Evolutionary conservation across 1,284 basidiomycete genomes (phyloP).

Genomic region (Anthracocystis panici-leucophaei): DNA sequence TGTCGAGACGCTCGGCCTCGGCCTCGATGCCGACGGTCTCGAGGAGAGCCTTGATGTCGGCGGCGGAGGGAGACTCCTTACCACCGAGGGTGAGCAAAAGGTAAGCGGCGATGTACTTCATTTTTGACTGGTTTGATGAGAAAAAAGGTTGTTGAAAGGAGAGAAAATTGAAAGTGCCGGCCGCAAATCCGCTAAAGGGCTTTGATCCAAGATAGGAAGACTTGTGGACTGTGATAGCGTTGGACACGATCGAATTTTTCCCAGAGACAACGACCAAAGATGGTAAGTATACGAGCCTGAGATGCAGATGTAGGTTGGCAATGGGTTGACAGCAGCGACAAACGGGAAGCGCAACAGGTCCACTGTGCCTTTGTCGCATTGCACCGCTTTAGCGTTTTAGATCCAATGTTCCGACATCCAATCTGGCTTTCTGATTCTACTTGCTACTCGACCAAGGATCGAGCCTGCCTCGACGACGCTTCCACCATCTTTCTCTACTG

Average conservation of each 20-base stretch:
- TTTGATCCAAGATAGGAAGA: slow-evolving; percentile 78
- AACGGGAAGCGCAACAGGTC: neutral
- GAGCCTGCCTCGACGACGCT: too few relatives aligned
- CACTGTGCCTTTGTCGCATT: neutral
- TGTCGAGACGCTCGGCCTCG: slow-evolving; percentile 84
- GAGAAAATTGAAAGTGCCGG: slow-evolving; percentile 43
- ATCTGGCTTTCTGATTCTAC: too few relatives aligned
- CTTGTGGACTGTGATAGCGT: slow-evolving; percentile 73
- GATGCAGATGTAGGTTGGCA: neutral
- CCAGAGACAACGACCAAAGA: slow-evolving; percentile 28
- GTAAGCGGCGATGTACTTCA: slow-evolving; percentile 74
- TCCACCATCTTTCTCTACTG: too few relatives aligned
- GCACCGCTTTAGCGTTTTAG: neutral
- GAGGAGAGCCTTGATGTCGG: slow-evolving; percentile 91
- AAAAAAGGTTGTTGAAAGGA: neutral
- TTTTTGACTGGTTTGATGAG: slow-evolving; percentile 29
- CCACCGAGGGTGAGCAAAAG: slow-evolving; percentile 96
- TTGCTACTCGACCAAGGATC: too few relatives aligned
- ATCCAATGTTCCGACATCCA: neutral
- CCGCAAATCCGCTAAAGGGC: slow-evolving; percentile 68
- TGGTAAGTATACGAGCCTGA: slow-evolving; percentile 20
- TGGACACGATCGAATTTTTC: slow-evolving; percentile 48
- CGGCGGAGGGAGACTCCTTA: slow-evolving; percentile 85
- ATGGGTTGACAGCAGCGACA: slow-evolving; percentile 8
- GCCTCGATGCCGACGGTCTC: slow-evolving; percentile 86